Evolutionary conservation across 352 stramenopile genomes (phyloP).

Genomic region (Phytophthora megakarya): DNA sequence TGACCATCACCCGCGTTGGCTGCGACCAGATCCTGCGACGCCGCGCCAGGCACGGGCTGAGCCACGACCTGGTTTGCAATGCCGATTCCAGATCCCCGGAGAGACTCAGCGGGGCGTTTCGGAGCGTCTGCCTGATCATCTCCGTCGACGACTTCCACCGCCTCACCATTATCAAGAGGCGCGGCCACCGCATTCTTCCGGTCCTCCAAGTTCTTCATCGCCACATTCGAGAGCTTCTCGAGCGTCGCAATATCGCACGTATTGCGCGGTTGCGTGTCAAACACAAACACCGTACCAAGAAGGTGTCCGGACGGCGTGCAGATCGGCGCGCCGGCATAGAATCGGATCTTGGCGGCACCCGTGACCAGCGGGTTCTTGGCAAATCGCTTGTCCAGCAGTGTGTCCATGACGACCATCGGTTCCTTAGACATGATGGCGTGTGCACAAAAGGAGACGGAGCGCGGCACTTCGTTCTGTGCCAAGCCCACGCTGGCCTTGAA

Average conservation of each 20-base stretch:
- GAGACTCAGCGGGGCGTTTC: slow-evolving; percentile 41
- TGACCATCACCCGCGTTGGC: slow-evolving; percentile 84
- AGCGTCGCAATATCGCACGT: slow-evolving; percentile 87
- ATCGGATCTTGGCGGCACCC: slow-evolving; percentile 84
- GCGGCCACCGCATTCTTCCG: slow-evolving; percentile 85
- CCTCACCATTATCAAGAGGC: slow-evolving; percentile 58
- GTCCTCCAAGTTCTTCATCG: slow-evolving; percentile 91
- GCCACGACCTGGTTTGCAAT: slow-evolving; percentile 83
- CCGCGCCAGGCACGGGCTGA: slow-evolving; percentile 43
- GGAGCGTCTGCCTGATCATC: slow-evolving; percentile 31
- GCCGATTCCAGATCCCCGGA: slow-evolving; percentile 71
- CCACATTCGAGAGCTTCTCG: slow-evolving; percentile 88
- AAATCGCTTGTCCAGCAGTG: slow-evolving; percentile 84
- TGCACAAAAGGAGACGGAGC: slow-evolving; percentile 85
- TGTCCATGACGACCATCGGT: slow-evolving; percentile 90
- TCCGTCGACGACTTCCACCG: slow-evolving; percentile 39
- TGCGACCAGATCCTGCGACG: slow-evolving; percentile 83
- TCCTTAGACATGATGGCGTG: slow-evolving; percentile 91
- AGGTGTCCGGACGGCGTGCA: slow-evolving; percentile 81
- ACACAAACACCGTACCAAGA: slow-evolving; percentile 87
- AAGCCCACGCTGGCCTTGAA: slow-evolving; percentile 88
- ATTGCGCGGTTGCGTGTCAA: slow-evolving; percentile 84
- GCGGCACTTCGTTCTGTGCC: slow-evolving; percentile 86
- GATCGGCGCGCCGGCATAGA: slow-evolving; percentile 86
- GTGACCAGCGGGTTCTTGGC: slow-evolving; percentile 87